Percentiles rank a stretch among this genome's conserved stretches.
phyloP scores from a whole-genome alignment of 192 early-diverging fungal genomes.

The Endogone sp. region DNA sequence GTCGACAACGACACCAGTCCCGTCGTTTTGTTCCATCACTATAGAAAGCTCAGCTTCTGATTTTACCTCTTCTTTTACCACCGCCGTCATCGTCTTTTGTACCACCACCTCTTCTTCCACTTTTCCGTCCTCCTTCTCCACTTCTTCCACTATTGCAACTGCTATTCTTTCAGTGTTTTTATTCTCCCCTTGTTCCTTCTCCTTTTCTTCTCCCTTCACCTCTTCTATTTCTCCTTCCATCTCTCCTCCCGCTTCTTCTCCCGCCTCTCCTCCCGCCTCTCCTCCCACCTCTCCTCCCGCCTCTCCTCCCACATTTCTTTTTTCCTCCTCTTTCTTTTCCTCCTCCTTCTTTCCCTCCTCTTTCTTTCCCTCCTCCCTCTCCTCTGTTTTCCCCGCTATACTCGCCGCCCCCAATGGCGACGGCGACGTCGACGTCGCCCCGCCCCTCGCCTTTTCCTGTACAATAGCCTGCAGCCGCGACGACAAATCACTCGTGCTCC shows the following conservation, averaged over 20 bases:
- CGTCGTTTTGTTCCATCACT: not conserved
- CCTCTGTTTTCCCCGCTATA: not conserved
- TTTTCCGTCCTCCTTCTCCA: not conserved
- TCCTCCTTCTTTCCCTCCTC: not conserved
- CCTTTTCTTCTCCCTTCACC: conserved; percentile 1
- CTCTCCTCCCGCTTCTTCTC: not conserved
- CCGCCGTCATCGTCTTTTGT: not conserved
- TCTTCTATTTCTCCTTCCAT: not conserved
- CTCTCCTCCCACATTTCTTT: no score
- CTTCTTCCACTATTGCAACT: not conserved
- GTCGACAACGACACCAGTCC: not conserved
- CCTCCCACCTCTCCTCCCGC: not conserved
- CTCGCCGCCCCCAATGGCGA: conserved; percentile 11
- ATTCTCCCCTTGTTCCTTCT: conserved; percentile 1
- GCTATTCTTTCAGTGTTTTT: not conserved
- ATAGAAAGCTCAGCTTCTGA: not conserved
- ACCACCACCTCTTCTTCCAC: not conserved
- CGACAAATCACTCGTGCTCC: not conserved
- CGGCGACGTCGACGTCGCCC: conserved; percentile 3
- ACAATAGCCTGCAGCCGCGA: not conserved
- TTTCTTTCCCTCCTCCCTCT: conserved; percentile 1
- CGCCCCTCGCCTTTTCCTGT: conserved; percentile 9
- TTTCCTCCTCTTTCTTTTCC: not conserved
- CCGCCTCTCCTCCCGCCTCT: not conserved
- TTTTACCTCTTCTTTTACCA: not conserved